Evolutionary conservation across 805 yeast genomes (phyloP).

Genomic region (Yueomyces sp.): DNA sequence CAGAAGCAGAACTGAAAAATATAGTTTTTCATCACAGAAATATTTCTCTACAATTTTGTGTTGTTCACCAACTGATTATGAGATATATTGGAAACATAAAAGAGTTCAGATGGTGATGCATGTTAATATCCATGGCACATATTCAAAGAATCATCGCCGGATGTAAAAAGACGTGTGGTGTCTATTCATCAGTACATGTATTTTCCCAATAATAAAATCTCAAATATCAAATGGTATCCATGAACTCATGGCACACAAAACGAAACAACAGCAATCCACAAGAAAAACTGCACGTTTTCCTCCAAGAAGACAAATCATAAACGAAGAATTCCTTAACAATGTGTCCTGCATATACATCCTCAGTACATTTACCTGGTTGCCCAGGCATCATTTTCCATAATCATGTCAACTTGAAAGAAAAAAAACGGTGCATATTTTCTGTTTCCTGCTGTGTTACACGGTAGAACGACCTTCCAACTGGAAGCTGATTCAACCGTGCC

Average conservation of each 20-base stretch:
- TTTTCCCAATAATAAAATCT: not conserved
- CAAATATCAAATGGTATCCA: conserved; percentile 3
- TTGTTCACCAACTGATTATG: too few species aligned
- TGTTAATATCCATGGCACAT: conserved; percentile 74
- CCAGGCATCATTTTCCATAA: not conserved
- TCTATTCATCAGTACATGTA: conserved; percentile 24
- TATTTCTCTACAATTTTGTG: not conserved
- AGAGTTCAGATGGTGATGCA: conserved; percentile 94
- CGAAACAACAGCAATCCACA: too few species aligned
- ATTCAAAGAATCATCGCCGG: conserved; percentile 30
- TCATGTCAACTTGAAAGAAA: not conserved
- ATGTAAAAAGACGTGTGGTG: conserved; percentile 24
- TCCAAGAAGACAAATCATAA: conserved; percentile 34
- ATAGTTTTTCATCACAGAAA: conserved; percentile 20
- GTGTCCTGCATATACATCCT: conserved; percentile 73
- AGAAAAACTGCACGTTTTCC: too few species aligned
- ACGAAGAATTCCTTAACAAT: conserved; percentile 63
- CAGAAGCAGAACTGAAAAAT: conserved; percentile 95
- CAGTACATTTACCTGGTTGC: conserved; percentile 26
- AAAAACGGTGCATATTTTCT: too few species aligned
- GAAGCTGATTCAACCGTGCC: too few species aligned
- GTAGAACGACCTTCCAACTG: too few species aligned
- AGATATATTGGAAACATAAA: not conserved
- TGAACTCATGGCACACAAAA: conserved; percentile 15
- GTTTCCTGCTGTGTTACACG: too few species aligned